Conservation (phyloP, 805 yeast species). For the Ogataea nonfermentans region DNA sequence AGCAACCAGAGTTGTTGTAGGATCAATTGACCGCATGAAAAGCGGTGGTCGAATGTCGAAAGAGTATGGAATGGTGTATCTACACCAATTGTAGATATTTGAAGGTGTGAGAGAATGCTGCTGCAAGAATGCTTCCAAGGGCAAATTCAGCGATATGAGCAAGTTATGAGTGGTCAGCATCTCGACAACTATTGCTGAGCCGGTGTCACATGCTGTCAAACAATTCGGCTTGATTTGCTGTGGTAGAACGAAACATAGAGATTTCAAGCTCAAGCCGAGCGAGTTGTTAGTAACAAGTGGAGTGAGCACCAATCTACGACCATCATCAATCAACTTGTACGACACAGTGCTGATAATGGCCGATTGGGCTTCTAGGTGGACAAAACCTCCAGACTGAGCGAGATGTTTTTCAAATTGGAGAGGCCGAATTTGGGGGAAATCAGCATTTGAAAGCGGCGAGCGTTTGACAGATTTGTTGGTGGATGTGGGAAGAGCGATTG, state of each 20-base stretch:
- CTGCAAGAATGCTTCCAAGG: slow-evolving; percentile 42
- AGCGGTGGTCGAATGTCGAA: slow-evolving; percentile 59
- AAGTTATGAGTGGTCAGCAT: slow-evolving; percentile 50
- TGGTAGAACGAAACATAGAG: slow-evolving; percentile 41
- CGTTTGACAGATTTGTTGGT: slow-evolving; percentile 17
- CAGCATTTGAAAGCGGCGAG: slow-evolving; percentile 5
- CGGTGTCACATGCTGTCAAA: slow-evolving; percentile 34
- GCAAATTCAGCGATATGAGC: slow-evolving; percentile 48
- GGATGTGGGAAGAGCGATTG: slow-evolving; percentile 6
- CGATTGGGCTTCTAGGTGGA: slow-evolving; percentile 8
- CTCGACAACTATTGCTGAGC: slow-evolving; percentile 45
- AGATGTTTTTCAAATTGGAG: slow-evolving; percentile 10
- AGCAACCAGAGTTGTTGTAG: slow-evolving; percentile 50
- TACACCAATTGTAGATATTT: slow-evolving; percentile 57
- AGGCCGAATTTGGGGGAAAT: slow-evolving; percentile 7
- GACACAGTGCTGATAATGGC: slow-evolving; percentile 16
- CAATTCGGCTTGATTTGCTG: slow-evolving; percentile 37
- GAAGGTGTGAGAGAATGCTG: slow-evolving; percentile 13
- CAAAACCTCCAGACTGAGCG: slow-evolving; percentile 16
- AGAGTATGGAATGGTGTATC: slow-evolving; percentile 64
- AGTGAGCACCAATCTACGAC: slow-evolving; percentile 26
- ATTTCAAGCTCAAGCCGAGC: slow-evolving; percentile 36
- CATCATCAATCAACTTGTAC: slow-evolving; percentile 17
- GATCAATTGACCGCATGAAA: slow-evolving; percentile 45
- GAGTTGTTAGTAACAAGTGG: slow-evolving; percentile 41